Conservation (phyloP, 345 rosid genomes). For the Hibiscus trionum region DNA sequence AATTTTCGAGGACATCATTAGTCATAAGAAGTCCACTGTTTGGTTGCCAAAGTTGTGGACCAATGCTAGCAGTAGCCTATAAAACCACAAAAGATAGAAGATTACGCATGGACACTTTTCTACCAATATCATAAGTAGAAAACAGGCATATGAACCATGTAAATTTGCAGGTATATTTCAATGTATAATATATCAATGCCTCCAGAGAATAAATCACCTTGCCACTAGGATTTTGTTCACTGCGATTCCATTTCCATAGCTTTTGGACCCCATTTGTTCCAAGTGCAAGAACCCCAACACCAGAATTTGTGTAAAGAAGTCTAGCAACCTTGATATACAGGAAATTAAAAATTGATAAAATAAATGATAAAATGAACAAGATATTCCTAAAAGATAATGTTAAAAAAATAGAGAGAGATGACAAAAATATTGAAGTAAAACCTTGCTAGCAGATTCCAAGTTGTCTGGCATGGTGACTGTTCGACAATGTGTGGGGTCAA, state of each 20-base stretch:
- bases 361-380: not conserved
- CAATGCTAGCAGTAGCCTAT: constrained; percentile 23
- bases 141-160: not conserved
- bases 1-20: constrained; percentile 23
- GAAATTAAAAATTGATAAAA: constrained; percentile 4
- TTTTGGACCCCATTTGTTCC: constrained; percentile 29
- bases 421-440: constrained; percentile 2
- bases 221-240: constrained; percentile 45
- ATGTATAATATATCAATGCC: not conserved
- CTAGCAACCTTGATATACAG: constrained; percentile 37
- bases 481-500: constrained; percentile 19
- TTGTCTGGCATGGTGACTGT: constrained; percentile 17
- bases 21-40: constrained; percentile 27
- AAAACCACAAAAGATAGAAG: not conserved
- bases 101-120: not conserved
- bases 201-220: constrained; percentile 25
- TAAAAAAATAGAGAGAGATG: not conserved
- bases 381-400: not conserved
- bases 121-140: not conserved
- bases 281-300: constrained; percentile 24
- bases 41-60: constrained; percentile 28
- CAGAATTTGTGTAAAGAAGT: constrained; percentile 47
- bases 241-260: constrained; percentile 53
- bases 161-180: not conserved
- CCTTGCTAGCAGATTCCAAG: constrained; percentile 21